A percentile compares a stretch with the other conserved stretches of the same genome.
Evolutionary conservation across 148 eudicot species (phyloP).

Genomic region (Salicornia ramosissima): DNA sequence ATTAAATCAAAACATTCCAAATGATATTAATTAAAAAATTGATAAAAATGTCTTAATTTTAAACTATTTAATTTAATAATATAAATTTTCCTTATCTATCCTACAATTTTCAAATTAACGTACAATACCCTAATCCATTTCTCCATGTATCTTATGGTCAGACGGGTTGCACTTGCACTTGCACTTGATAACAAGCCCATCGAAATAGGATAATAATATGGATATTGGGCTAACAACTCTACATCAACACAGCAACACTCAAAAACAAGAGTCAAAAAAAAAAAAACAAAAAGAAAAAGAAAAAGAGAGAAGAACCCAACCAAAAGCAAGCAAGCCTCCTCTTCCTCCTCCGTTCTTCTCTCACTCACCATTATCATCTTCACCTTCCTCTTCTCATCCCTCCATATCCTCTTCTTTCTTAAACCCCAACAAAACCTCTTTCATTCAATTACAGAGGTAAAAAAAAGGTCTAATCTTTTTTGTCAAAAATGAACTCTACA

Average conservation of each 20-base stretch:
- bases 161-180: not conserved
- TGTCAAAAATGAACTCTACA: slow-evolving; percentile 16
- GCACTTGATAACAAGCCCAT: not conserved
- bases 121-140: too few species aligned
- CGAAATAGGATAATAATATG: not conserved
- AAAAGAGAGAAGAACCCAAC: too few species aligned
- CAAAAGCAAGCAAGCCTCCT: not conserved
- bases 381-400: slow-evolving; percentile 7
- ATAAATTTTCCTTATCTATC: too few species aligned
- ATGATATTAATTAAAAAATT: too few species aligned
- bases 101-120: too few species aligned
- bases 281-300: too few species aligned
- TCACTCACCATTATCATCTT: slow-evolving; percentile 2
- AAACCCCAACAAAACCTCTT: not conserved
- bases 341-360: not conserved
- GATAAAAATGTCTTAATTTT: too few species aligned
- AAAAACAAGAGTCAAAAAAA: too few species aligned
- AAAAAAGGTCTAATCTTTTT: slow-evolving; percentile 8
- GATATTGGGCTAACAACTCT: not conserved
- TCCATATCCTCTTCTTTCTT: not conserved
- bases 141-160: too few species aligned
- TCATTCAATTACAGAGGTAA: slow-evolving; percentile 3
- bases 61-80: too few species aligned
- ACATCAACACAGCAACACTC: too few species aligned
- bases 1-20: too few species aligned